Base-by-base conservation (phyloP, 768 basidiomycete species). In the Leccinum imitatum region DNA sequence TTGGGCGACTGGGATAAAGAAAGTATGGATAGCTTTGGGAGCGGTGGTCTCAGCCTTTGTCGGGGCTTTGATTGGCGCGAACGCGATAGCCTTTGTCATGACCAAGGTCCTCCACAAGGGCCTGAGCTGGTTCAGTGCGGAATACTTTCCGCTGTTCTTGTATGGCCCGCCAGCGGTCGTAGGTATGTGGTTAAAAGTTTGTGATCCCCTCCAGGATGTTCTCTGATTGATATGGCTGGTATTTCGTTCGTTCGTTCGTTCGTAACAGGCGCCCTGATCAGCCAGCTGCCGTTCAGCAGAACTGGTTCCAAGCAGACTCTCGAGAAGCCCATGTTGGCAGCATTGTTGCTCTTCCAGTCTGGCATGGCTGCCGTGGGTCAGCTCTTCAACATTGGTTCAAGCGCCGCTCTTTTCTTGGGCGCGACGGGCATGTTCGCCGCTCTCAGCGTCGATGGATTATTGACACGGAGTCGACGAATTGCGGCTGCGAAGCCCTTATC, bases 111-210 rank as follows among this genome's bases (percentile, higher is more conserved):
- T 93, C 21, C 80, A 83, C 8, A 88, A 84, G 72, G 80, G 84
- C 0, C 83, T 96, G 84, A 90, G 90, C 66, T 98, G 95, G 95
- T 97, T 92, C 73, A 78, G 82, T 15, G 82, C 79, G 46, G 91
- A 91, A 61, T 81, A 86, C 64, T 80, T 81, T 10, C 80, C 83
- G 1, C 63, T 95, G 9, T 68, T 25, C 23, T 73, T 97, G 21
- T 98, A 92, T 67, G 90, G 81, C 3, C 90, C 92, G 14, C 81
- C 91, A 2, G 84, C 86, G 0, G 67, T 93, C 14, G 75, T 90
- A 14, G 93, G 93, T 89, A 63, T 33, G 83, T 75, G 48, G 44
- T 55, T 44, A 23, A 39, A 2, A 21, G 4, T 21, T 57, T 33
- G 19, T 10, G 1, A 8, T 21, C n/a, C 21, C 25, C 1, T 44